phyloP scores from a whole-genome alignment of 192 early-diverging fungal species.

The Chytriomyces sp. region DNA sequence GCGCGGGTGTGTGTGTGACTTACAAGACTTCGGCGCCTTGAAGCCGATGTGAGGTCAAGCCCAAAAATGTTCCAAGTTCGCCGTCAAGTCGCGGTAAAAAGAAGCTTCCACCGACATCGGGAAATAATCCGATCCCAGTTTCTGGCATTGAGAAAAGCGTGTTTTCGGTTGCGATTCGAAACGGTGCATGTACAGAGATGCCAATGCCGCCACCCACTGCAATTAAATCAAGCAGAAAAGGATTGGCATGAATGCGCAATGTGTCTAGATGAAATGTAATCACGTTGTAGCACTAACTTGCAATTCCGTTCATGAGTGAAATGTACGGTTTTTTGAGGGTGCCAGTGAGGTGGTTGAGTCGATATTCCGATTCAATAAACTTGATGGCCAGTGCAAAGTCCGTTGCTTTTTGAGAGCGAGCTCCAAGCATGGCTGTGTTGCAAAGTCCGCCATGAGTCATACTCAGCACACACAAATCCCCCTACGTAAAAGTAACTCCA shows the following conservation, averaged over 20 bases:
- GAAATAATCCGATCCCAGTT: slow-evolving; percentile 93
- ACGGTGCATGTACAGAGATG: slow-evolving; percentile 91
- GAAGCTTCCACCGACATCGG: slow-evolving; percentile 94
- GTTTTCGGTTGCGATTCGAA: slow-evolving; percentile 95
- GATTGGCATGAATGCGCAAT: background rate
- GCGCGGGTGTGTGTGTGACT: background rate
- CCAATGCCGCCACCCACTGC: slow-evolving; percentile 98
- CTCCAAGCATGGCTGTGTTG: slow-evolving; percentile 26
- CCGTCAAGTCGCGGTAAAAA: slow-evolving; percentile 95
- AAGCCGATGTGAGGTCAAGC: slow-evolving; percentile 81
- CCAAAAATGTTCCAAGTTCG: slow-evolving; percentile 90
- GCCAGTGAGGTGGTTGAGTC: slow-evolving; percentile 89
- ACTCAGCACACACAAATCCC: no score
- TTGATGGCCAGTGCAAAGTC: slow-evolving; percentile 58
- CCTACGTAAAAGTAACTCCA: slow-evolving; percentile 1
- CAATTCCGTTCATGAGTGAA: slow-evolving; percentile 78
- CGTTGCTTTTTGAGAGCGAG: slow-evolving; percentile 37
- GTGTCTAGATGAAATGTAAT: background rate
- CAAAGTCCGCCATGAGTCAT: slow-evolving; percentile 10
- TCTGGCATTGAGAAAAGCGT: slow-evolving; percentile 98
- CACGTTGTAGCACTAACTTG: slow-evolving; percentile 36
- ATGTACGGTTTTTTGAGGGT: slow-evolving; percentile 88
- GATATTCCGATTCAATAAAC: slow-evolving; percentile 94
- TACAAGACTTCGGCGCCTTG: slow-evolving; percentile 69
- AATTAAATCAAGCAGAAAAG: slow-evolving; percentile 17